Conservation (phyloP, 345 rosid genomes). For the Clausena lansium region DNA sequence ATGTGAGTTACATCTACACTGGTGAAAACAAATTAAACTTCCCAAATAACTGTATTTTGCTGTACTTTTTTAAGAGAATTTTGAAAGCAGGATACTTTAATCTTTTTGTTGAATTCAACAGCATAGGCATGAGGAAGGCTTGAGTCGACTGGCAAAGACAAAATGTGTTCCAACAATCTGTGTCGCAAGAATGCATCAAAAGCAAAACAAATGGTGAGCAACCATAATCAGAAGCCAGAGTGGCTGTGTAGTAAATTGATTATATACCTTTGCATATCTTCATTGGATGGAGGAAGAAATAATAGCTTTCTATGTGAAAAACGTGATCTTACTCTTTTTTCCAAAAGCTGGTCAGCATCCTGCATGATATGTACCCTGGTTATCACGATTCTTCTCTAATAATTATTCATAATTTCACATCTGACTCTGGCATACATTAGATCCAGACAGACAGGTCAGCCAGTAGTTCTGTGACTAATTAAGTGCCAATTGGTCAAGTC, state of each 20-base stretch:
- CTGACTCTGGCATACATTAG: neutral
- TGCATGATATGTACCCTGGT: constrained; percentile 22
- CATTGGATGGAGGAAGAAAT: constrained; percentile 78
- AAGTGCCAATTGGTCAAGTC: neutral
- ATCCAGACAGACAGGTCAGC: neutral
- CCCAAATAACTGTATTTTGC: neutral
- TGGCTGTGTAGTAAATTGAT: neutral
- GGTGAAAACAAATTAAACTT: neutral
- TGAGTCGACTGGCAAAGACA: constrained; percentile 70
- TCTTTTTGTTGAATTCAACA: constrained; percentile 66
- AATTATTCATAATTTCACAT: neutral
- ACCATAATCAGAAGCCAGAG: constrained; percentile 16
- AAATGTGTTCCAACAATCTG: constrained; percentile 77
- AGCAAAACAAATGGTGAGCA: neutral
- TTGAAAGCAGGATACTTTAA: constrained; percentile 56
- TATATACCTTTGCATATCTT: constrained; percentile 63
- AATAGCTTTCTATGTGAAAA: constrained; percentile 81
- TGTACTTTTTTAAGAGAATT: neutral
- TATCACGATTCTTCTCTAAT: neutral
- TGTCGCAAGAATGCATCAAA: constrained; percentile 21
- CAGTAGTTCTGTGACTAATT: neutral
- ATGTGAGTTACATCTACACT: neutral
- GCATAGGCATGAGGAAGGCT: constrained; percentile 59
- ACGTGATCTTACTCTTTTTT: constrained; percentile 94
- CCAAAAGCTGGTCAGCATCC: constrained; percentile 98